Evolutionary conservation across 2,329 filamentous ascomycete genomes (phyloP), one percentile per base, ranked within the genome.

Genomic region (Colletotrichum chrysophilum): DNA sequence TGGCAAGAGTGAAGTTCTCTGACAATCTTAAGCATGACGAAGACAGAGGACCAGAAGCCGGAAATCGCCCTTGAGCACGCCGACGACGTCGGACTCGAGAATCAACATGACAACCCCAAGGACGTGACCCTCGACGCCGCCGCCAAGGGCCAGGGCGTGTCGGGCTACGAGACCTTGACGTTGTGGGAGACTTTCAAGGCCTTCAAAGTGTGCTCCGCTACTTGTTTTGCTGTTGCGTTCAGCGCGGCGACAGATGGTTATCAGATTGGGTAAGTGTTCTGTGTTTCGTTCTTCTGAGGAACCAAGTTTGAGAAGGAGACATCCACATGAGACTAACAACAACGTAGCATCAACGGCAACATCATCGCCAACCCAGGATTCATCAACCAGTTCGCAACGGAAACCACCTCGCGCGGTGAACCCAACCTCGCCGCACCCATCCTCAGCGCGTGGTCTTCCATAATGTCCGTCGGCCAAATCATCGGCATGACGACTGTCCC

Each of bases 291-390:
- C 6, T 13, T 7, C 4, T 4, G 5, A 61, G 58, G 32, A 12
- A 61, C 56, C 56, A 2, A 3, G 38, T 61, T 2, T 48, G 9
- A 21, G 1, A 48, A 26, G 18, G 10, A 21, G 58, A 32, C 18
- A 1, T 32, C 12, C 6, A 14, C 34, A 64, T 14, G n/a, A 64
- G 21, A 56, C 65, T 34, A 16, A 67, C 43, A 34, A 58, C 30
- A 8, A 28, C 26, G n/a, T 66, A 85, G 80, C 24, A 80, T 86
- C 13, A 85, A 85, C 61, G 81, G 80, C 10, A 82, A 83, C 58
- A 82, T 86, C 56, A 79, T 84, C 24, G 82, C 85, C 18, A 86
- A 86, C 74, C 80, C 82, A 58, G 85, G 83, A 7, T 86, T 86
- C 66, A 82, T 86, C 55, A 72, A 67, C 14, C 83, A 84, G 36